These are phyloP conservation scores for Berkeleyomyces rouxiae DNA, from an alignment of 2,329 filamentous ascomycete species.

Conservation along the genomic window DNA sequence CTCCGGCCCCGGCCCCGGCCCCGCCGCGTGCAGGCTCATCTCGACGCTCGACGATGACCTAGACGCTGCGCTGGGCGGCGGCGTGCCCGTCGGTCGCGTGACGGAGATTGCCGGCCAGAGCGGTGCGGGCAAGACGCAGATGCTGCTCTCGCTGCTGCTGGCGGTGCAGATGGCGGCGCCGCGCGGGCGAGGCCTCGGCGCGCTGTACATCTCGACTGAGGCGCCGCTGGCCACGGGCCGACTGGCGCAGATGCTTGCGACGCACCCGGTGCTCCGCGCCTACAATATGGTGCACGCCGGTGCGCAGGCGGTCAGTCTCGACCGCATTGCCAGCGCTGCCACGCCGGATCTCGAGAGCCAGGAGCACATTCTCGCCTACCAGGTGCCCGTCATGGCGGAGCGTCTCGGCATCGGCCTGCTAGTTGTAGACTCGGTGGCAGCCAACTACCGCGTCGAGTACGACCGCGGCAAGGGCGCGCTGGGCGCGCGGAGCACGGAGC, in stretches of 20 bases:
- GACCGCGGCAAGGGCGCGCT: slow-evolving; percentile 37
- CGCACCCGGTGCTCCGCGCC: slow-evolving; percentile 16
- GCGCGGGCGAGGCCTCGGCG: slow-evolving; percentile 51
- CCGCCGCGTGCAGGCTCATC: slow-evolving; percentile 27
- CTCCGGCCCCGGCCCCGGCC: not conserved
- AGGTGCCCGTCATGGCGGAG: slow-evolving; percentile 70
- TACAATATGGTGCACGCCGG: slow-evolving; percentile 30
- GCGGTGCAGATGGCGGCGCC: slow-evolving; percentile 67
- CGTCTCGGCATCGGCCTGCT: slow-evolving; percentile 66
- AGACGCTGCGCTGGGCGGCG: slow-evolving; percentile 56
- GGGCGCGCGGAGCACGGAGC: slow-evolving; percentile 58
- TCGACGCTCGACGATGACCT: slow-evolving; percentile 65
- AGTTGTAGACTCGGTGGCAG: slow-evolving; percentile 79
- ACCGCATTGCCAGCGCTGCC: slow-evolving; percentile 61
- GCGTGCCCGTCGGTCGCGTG: slow-evolving; percentile 64
- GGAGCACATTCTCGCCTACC: slow-evolving; percentile 85
- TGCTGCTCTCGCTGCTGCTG: slow-evolving; percentile 71
- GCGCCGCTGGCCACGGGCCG: slow-evolving; percentile 67
- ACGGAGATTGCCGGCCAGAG: slow-evolving; percentile 88
- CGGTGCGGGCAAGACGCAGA: slow-evolving; percentile 87
- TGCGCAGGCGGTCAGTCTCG: slow-evolving; percentile 40
- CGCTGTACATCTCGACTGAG: slow-evolving; percentile 90
- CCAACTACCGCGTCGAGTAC: slow-evolving; percentile 89
- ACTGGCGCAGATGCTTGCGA: slow-evolving; percentile 57
- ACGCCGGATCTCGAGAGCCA: slow-evolving; percentile 86